phyloP scores from a whole-genome alignment of 1,284 basidiomycete species.

The Tylopilus orsonianus region DNA sequence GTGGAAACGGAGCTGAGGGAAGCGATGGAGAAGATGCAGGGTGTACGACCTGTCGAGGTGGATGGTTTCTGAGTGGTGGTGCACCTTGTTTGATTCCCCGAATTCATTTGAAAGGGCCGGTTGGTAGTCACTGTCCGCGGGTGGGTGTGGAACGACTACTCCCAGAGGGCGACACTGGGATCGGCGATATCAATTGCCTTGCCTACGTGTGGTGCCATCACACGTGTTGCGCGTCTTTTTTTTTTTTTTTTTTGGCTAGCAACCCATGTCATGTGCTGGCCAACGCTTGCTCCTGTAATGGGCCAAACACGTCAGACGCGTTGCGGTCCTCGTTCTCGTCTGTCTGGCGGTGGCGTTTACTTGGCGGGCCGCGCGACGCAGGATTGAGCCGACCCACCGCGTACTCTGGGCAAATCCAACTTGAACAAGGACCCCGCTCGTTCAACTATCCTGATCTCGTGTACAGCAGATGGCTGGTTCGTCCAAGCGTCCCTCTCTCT shows the following conservation, averaged over 20 bases:
- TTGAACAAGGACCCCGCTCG: neutral
- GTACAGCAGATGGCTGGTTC: conserved; percentile 33
- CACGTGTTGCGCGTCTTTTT: too few relatives aligned
- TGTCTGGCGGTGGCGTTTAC: conserved; percentile 17
- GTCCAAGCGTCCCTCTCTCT: conserved; percentile 32
- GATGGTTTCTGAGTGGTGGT: conserved; percentile 30
- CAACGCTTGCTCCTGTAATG: conserved; percentile 11
- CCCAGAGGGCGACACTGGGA: too few relatives aligned
- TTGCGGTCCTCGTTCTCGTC: conserved; percentile 24
- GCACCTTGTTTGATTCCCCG: neutral
- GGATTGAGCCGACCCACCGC: neutral
- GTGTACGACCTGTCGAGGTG: conserved; percentile 46
- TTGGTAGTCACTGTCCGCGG: too few relatives aligned
- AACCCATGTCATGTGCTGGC: conserved; percentile 26
- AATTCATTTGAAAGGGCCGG: too few relatives aligned
- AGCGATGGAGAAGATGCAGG: conserved; percentile 65
- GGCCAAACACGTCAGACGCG: conserved; percentile 15
- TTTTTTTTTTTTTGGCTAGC: too few relatives aligned
- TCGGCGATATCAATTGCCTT: too few relatives aligned
- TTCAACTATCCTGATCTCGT: conserved; percentile 7
- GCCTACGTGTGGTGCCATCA: too few relatives aligned
- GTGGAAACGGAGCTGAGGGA: conserved; percentile 73
- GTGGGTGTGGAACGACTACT: too few relatives aligned
- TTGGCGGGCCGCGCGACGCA: conserved; percentile 1
- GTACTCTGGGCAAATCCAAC: neutral